Percentiles rank a stretch among this genome's conserved stretches.
These are phyloP conservation scores for Fusarium brevicatenulatum DNA, from an alignment of 2,329 filamentous ascomycete genomes.

Conservation along the genomic window DNA sequence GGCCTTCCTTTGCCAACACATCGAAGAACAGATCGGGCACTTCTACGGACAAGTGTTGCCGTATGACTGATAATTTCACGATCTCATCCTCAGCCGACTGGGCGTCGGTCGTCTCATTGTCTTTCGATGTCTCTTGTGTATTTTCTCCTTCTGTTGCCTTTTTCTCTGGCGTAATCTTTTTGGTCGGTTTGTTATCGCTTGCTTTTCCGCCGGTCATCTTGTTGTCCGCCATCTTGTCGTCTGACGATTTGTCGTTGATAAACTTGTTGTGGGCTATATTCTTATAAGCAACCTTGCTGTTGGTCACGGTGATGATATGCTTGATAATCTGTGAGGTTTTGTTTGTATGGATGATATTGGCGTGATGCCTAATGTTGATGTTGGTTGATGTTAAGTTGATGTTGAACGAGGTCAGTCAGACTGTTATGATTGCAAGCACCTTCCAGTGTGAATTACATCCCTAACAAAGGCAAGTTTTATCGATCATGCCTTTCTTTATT, in stretches of 20 bases:
- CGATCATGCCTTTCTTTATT: not conserved
- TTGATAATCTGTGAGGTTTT: not conserved
- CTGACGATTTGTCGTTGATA: not conserved
- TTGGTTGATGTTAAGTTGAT: not conserved
- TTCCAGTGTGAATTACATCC: not conserved
- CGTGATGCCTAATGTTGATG: not conserved
- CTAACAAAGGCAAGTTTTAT: not conserved
- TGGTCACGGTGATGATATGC: not conserved
- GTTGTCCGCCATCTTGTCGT: not conserved
- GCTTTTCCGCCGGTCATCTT: not conserved
- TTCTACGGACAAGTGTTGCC: not conserved
- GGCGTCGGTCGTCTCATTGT: not conserved
- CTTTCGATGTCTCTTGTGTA: not conserved
- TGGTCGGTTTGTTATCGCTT: not conserved
- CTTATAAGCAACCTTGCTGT: not conserved
- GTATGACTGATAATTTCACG: not conserved
- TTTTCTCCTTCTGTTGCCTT: not conserved
- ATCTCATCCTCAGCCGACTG: not conserved
- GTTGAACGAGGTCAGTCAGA: not conserved
- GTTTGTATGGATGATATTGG: not conserved
- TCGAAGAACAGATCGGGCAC: conserved; percentile 7
- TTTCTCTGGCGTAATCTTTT: not conserved
- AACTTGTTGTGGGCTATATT: not conserved
- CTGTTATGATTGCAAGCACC: not conserved
- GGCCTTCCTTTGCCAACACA: not conserved